Evolutionary conservation across 2,329 filamentous ascomycete species (phyloP).

Genomic region (Aspergillus tanneri): DNA sequence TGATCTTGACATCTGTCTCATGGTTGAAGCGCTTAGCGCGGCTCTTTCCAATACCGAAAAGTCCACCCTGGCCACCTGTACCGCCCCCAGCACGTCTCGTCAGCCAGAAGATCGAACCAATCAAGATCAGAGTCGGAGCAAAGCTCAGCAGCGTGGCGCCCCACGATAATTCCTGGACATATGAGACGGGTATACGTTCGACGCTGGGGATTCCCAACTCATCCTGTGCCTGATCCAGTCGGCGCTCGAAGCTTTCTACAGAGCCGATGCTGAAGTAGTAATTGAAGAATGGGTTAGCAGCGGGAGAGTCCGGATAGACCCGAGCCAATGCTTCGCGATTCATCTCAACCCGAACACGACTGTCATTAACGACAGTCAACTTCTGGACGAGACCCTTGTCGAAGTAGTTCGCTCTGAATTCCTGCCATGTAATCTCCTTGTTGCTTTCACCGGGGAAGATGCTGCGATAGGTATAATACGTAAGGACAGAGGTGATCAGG

Average conservation of each 20-base stretch:
- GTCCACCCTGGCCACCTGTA: constrained; percentile 66
- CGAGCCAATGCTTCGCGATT: constrained; percentile 70
- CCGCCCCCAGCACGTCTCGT: constrained; percentile 71
- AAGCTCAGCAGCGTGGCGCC: constrained; percentile 74
- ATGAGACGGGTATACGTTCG: constrained; percentile 93
- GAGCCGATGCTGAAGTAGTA: constrained; percentile 97
- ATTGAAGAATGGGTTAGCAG: constrained; percentile 66
- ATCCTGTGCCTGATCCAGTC: constrained; percentile 81
- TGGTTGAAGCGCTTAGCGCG: constrained; percentile 97
- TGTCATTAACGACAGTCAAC: constrained; percentile 75
- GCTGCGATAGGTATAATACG: constrained; percentile 63
- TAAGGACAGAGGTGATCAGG: constrained; percentile 58
- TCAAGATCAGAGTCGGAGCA: constrained; percentile 80
- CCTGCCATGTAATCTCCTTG: constrained; percentile 95
- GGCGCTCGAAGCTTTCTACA: constrained; percentile 85
- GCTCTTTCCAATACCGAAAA: constrained; percentile 96
- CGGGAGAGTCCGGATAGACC: constrained; percentile 74
- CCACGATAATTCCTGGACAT: constrained; percentile 72
- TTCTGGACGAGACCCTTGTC: constrained; percentile 96
- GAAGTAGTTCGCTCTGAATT: constrained; percentile 88
- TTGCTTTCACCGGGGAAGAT: constrained; percentile 65
- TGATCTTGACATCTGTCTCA: constrained; percentile 92
- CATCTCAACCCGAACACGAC: constrained; percentile 75
- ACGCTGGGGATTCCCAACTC: constrained; percentile 79
- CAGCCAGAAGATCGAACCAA: constrained; percentile 78